Evolutionary conservation across 768 basidiomycete genomes (phyloP), one percentile per base, ranked within the genome.

Genomic region (Clavulina sp.): DNA sequence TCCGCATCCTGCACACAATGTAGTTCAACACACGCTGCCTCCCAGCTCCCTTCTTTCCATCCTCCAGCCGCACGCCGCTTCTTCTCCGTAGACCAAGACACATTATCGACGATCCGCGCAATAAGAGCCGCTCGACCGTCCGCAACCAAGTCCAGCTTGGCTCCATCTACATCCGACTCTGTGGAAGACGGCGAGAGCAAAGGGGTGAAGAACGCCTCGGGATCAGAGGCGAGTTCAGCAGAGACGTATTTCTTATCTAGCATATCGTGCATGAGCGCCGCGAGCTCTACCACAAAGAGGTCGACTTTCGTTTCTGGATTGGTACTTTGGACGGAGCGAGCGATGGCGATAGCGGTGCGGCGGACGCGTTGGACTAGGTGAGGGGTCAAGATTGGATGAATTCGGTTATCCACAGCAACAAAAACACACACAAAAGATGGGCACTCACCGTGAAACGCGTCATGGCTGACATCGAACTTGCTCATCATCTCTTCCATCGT

Each of bases 241-340:
- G 77, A 67, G 18, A 80, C 78, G 60, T 88, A 86, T 69, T 88
- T 87, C 67, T 82, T 84, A 72, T 87, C 84, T 31, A 85, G 68
- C 38, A 89, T 72, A 63, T 93, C 88, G 60, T 92, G 89, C 41
- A 92, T 74, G 34, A 93, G 73, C n/a, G 89, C 82, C 29, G 83
- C 81, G 44, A 92, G 68, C 63, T 92, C 88, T 23, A 92, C 74
- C 4, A 77, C 73, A 21, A 91, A 66, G 1, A 89, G 64, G 66
- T 92, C 84, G 2, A 78, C 77, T 38, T 65, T 65, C 9, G 65
- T 62, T 1, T 47, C 19, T n/a, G n/a, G n/a, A n/a, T n/a, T n/a
- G n/a, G n/a, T n/a, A n/a, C n/a, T n/a, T n/a, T n/a, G n/a, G 16
- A 68, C 29, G 1, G 70, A 65, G 16, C 66, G 66, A 7, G 85